Conservation (phyloP, 371 early-diverging fungal species). For the Circinella minor region DNA sequence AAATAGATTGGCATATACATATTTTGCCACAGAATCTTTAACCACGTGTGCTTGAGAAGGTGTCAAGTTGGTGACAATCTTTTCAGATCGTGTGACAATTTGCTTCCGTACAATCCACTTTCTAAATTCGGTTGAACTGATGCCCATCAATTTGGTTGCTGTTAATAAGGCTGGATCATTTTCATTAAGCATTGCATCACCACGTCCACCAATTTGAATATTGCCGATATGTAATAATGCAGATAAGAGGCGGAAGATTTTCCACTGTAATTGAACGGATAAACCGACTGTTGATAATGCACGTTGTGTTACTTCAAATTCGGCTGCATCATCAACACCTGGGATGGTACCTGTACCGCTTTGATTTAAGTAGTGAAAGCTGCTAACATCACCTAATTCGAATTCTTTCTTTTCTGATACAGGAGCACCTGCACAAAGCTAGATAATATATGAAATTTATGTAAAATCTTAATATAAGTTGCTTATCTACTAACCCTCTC, state of each 20-base stretch:
- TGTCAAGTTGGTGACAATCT: conserved; percentile 81
- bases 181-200: conserved; percentile 74
- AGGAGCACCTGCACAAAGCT: conserved; percentile 90
- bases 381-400: conserved; percentile 70
- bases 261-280: conserved; percentile 85
- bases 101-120: conserved; percentile 93
- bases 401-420: conserved; percentile 82
- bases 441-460: background rate
- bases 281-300: conserved; percentile 89
- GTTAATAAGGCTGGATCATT: conserved; percentile 72
- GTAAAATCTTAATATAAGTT: background rate
- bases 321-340: conserved; percentile 90
- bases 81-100: conserved; percentile 87
- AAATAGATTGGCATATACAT: conserved; percentile 90
- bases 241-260: conserved; percentile 87
- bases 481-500: background rate
- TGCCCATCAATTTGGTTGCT: conserved; percentile 73
- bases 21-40: conserved; percentile 94
- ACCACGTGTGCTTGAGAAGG: conserved; percentile 79
- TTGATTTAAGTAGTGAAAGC: conserved; percentile 87
- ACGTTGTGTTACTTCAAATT: conserved; percentile 87
- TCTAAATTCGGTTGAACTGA: conserved; percentile 77
- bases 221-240: conserved; percentile 93
- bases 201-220: conserved; percentile 79
- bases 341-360: conserved; percentile 79